Base-by-base conservation (phyloP, 2,329 filamentous ascomycete species). In the Thermothelomyces thermophilus region DNA sequence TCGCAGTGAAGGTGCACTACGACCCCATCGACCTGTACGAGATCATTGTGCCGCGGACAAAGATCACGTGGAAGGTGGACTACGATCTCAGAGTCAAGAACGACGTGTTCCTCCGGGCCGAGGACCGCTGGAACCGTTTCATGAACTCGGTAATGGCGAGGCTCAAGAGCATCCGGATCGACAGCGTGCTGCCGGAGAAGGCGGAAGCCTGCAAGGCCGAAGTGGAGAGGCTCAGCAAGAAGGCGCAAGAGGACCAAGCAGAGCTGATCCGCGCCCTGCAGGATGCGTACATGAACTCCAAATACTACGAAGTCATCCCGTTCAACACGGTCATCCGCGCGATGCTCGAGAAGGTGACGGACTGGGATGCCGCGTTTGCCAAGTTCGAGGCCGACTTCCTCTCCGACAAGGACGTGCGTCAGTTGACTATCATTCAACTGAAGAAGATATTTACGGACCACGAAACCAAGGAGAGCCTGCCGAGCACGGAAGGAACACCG, bases 11-110 rank as follows among this genome's bases (percentile, higher is more conserved):
- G 19, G 84, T 98, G 50, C 91, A 96, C 63, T 95, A 94, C 68
- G 93, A 97, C 61, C 80, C 86, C 0, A 90, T 98, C 50, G 88
- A 93, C 58, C 78, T 98, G 7, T 83, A 97, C 33, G 94, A 98
- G 65, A 90, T 98, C 52, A 84, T 95, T 46, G 93, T 97, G 2
- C 93, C 93, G 1, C 80, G 90, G 50, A 82, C 90, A 22, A 82
- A 87, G 48, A 86, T 98, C 45, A 96, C 91, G 0, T 98, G 94
- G 91, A 97, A 96, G 66, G 93, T 98, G 22, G 91, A 95, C 58
- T 87, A 94, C 56, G 93, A 98, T 64, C 71, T 98, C 42, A 86
- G 79, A 57, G 77, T 98, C 60, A 95, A 95, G 67, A 98, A 98
- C 60, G 89, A 95, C 20, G 82, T 95, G 28, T 98, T 87, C 64